phyloP scores from a whole-genome alignment of 306 rosid species.

The Pachyrhizus erosus region DNA sequence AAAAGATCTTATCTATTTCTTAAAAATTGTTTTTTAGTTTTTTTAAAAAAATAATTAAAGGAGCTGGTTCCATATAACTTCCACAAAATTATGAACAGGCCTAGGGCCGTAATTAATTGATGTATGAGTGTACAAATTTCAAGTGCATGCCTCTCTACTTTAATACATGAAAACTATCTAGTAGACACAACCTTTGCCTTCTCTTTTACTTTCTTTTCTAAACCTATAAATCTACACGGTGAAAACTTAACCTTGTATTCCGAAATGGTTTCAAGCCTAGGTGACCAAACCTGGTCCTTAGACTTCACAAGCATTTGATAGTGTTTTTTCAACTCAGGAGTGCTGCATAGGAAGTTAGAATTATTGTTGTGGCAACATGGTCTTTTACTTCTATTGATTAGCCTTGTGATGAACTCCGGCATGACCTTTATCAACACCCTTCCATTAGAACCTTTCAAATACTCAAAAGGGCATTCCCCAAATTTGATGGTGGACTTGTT shows the following conservation, averaged over 20 bases:
- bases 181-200: conserved; percentile 3
- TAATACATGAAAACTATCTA: neutral
- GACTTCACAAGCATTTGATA: conserved; percentile 75
- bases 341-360: conserved; percentile 60
- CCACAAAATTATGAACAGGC: neutral
- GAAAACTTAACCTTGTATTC: conserved; percentile 68
- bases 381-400: conserved; percentile 44
- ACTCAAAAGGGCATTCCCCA: conserved; percentile 69
- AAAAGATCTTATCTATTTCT: too few species aligned
- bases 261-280: conserved; percentile 81
- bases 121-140: neutral
- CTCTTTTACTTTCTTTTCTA: conserved; percentile 63
- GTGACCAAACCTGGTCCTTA: conserved; percentile 84
- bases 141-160: neutral
- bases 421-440: conserved; percentile 63
- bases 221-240: conserved; percentile 63
- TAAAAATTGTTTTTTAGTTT: too few species aligned
- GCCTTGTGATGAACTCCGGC: conserved; percentile 72
- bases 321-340: conserved; percentile 86
- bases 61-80: too few species aligned
- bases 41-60: too few species aligned
- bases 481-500: conserved; percentile 43
- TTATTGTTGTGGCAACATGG: neutral
- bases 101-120: neutral
- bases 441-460: conserved; percentile 62